Evolutionary conservation across 192 early-diverging fungal species (phyloP).

Genomic region (Coemansia brasiliensis): DNA sequence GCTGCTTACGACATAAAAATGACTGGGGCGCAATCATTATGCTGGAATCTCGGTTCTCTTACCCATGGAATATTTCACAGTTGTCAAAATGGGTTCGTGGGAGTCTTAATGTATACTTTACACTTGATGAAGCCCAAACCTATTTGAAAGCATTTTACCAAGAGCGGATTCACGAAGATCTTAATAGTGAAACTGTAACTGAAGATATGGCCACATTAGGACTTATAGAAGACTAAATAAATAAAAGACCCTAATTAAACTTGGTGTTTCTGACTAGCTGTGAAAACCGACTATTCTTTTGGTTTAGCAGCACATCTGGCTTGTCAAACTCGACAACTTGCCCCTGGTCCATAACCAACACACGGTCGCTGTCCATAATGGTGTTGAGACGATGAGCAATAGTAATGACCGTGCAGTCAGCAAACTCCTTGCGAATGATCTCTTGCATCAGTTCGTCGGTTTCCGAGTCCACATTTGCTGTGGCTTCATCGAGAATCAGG

Average conservation of each 20-base stretch:
- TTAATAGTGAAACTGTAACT: background rate
- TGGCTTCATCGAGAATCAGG: constrained; percentile 62
- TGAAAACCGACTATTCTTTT: constrained; percentile 10
- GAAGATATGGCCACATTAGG: background rate
- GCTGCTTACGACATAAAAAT: constrained; percentile 58
- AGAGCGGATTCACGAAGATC: constrained; percentile 13
- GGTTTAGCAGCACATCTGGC: constrained; percentile 57
- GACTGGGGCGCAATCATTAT: constrained; percentile 67
- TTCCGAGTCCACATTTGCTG: constrained; percentile 58
- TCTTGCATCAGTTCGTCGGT: constrained; percentile 63
- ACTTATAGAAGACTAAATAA: background rate
- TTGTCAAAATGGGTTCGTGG: constrained; percentile 57
- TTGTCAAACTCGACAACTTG: constrained; percentile 66
- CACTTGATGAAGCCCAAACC: constrained; percentile 20
- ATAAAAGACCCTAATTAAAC: constrained; percentile 9
- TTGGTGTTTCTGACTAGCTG: constrained; percentile 13
- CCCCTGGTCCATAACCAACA: constrained; percentile 74
- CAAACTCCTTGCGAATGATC: constrained; percentile 59
- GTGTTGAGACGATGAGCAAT: constrained; percentile 65
- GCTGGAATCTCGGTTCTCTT: constrained; percentile 57
- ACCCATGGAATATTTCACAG: constrained; percentile 16
- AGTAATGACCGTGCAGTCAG: constrained; percentile 60
- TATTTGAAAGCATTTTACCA: constrained; percentile 28
- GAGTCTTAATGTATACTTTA: constrained; percentile 15
- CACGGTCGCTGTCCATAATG: constrained; percentile 71